Evolutionary conservation across 1,284 basidiomycete species (phyloP).

Genomic region (Pyrrhoderma lamaoense): DNA sequence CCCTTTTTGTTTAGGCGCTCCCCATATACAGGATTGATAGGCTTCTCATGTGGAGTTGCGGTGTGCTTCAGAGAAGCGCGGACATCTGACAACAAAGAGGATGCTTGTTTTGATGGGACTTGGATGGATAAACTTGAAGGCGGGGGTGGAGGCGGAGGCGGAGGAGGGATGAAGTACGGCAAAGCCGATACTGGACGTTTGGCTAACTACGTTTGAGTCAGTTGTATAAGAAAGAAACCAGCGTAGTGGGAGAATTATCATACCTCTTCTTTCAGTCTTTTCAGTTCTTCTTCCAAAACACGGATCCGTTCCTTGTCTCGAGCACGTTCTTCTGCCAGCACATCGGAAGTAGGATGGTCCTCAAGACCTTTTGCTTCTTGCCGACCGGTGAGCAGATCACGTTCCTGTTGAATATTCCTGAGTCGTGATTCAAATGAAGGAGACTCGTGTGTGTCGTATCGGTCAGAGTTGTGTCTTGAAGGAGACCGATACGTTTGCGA

Average conservation of each 20-base stretch:
- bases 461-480: not conserved
- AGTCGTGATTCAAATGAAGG: slow-evolving; percentile 25
- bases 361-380: slow-evolving; percentile 34
- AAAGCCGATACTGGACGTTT: slow-evolving; percentile 28
- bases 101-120: slow-evolving; percentile 16
- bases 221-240: slow-evolving; percentile 3
- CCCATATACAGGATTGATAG: slow-evolving; percentile 43
- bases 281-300: slow-evolving; percentile 61
- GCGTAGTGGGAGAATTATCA: slow-evolving; percentile 11
- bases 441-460: not conserved
- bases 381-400: slow-evolving; percentile 47
- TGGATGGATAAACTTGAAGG: too few relatives aligned
- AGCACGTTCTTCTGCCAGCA: slow-evolving; percentile 37
- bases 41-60: slow-evolving; percentile 49
- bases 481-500: not conserved
- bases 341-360: slow-evolving; percentile 26
- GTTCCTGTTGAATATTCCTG: slow-evolving; percentile 41
- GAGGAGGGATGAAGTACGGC: slow-evolving; percentile 23
- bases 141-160: slow-evolving; percentile 33
- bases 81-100: slow-evolving; percentile 41
- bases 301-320: slow-evolving; percentile 57
- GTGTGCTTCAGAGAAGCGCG: slow-evolving; percentile 59
- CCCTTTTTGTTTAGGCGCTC: slow-evolving; percentile 40
- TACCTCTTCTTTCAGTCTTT: slow-evolving; percentile 56
- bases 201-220: slow-evolving; percentile 37